A percentile compares a stretch with the other conserved stretches of the same genome.
These are phyloP conservation scores for Boletus edulis DNA, from an alignment of 768 basidiomycete genomes.

Conservation along the genomic window DNA sequence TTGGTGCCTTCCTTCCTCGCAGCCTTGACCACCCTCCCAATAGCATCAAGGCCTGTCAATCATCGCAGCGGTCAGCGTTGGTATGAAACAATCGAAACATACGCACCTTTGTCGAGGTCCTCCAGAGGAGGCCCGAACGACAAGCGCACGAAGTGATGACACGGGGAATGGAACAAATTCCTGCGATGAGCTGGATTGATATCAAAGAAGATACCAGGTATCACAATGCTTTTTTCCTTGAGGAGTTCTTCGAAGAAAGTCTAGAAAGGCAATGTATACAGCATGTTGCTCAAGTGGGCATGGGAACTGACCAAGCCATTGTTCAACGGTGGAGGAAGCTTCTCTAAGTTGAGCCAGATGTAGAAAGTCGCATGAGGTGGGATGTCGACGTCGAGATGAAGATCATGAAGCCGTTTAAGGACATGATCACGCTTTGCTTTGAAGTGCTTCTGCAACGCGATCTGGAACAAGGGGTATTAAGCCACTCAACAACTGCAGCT, in stretches of 20 bases:
- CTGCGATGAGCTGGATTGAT: conserved; percentile 77
- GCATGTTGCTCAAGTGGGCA: neutral
- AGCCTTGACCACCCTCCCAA: conserved; percentile 71
- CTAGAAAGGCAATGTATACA: conserved; percentile 29
- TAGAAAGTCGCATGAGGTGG: conserved; percentile 88
- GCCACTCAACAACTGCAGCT: neutral
- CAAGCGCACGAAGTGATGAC: conserved; percentile 85
- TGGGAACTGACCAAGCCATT: conserved; percentile 69
- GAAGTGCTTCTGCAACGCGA: conserved; percentile 88
- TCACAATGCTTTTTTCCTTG: conserved; percentile 87
- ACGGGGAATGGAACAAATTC: conserved; percentile 87
- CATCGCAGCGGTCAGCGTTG: neutral
- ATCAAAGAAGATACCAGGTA: conserved; percentile 90
- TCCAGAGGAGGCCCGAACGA: conserved; percentile 83
- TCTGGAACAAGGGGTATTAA: conserved; percentile 32
- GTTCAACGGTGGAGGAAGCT: conserved; percentile 77
- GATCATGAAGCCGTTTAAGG: conserved; percentile 70
- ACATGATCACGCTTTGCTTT: conserved; percentile 90
- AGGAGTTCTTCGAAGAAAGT: conserved; percentile 95
- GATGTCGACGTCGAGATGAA: conserved; percentile 74
- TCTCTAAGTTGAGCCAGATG: conserved; percentile 87
- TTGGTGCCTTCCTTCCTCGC: conserved; percentile 59
- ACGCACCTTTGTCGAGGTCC: conserved; percentile 71
- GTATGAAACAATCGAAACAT: neutral
- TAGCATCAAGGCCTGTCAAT: conserved; percentile 74